A percentile compares a stretch with the other conserved stretches of the same genome.
Evolutionary conservation across 345 rosid genomes (phyloP).

Genomic region (Moricandia arvensis): DNA sequence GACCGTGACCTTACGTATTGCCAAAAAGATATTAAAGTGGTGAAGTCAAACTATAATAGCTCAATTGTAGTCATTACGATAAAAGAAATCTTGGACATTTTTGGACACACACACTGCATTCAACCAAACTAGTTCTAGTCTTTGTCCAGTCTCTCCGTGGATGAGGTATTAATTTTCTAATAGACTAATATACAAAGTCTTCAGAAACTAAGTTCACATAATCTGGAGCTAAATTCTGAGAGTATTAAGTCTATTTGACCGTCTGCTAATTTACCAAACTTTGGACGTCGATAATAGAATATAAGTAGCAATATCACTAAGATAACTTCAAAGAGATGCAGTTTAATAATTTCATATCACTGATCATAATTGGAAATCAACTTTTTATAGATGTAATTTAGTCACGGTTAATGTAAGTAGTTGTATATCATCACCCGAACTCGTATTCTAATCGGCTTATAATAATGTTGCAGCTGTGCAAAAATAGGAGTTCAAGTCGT

Average conservation of each 20-base stretch:
- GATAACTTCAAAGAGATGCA: neutral
- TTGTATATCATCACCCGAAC: neutral
- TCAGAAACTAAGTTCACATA: slow-evolving; percentile 19
- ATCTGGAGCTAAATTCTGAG: neutral
- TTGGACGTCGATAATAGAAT: neutral
- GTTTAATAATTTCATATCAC: neutral
- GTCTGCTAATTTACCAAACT: neutral
- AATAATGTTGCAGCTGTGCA: neutral
- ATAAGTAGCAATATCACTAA: neutral
- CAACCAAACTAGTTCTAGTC: slow-evolving; percentile 3
- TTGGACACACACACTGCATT: slow-evolving; percentile 11
- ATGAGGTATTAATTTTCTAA: slow-evolving; percentile 4
- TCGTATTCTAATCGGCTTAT: neutral
- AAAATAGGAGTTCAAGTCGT: neutral
- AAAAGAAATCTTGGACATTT: slow-evolving; percentile 34
- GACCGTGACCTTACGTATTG: neutral
- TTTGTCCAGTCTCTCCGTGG: slow-evolving; percentile 3
- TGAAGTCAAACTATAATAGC: slow-evolving; percentile 20
- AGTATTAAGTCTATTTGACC: neutral
- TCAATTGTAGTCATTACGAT: slow-evolving; percentile 11
- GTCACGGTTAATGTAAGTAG: neutral
- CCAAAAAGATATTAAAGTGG: neutral
- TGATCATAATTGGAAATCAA: neutral
- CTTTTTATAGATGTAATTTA: neutral
- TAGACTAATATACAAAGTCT: slow-evolving; percentile 2